Evolutionary conservation across 2,329 filamentous ascomycete genomes (phyloP).

Genomic region (Cephalotrichum gorgonifer): DNA sequence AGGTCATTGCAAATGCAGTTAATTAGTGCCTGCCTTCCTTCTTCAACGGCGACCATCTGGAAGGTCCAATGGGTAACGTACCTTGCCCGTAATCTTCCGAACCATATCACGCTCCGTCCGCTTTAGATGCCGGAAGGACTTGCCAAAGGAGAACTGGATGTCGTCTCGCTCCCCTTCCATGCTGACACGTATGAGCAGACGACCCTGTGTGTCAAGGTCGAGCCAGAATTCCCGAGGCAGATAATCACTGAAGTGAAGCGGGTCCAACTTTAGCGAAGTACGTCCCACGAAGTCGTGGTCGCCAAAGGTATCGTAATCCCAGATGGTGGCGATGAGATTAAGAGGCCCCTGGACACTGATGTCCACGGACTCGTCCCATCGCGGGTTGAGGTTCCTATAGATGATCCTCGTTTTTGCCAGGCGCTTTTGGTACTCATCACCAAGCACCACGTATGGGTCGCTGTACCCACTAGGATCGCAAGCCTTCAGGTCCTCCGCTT

Average conservation of each 20-base stretch:
- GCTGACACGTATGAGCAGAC: constrained; percentile 79
- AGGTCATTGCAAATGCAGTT: not conserved
- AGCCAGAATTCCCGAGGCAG: constrained; percentile 95
- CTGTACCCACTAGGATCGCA: constrained; percentile 91
- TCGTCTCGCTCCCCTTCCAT: constrained; percentile 99
- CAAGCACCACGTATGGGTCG: constrained; percentile 93
- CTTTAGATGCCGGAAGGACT: constrained; percentile 90
- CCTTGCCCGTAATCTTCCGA: constrained; percentile 94
- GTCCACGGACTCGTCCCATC: constrained; percentile 96
- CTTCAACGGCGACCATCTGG: not conserved
- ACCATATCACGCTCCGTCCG: constrained; percentile 97
- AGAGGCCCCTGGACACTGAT: constrained; percentile 86
- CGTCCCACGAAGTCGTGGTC: constrained; percentile 96
- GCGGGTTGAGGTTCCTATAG: constrained; percentile 79
- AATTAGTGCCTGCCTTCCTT: not conserved
- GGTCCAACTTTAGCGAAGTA: constrained; percentile 96
- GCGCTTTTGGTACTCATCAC: constrained; percentile 95
- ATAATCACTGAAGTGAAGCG: constrained; percentile 93
- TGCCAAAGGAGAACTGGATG: constrained; percentile 97
- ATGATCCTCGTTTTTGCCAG: constrained; percentile 91
- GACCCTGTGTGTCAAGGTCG: constrained; percentile 89
- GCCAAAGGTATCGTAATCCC: constrained; percentile 96
- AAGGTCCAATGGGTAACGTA: constrained; percentile 28
- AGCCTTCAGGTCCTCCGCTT: constrained; percentile 95
- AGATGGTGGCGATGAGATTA: constrained; percentile 92